A percentile compares a stretch with the other conserved stretches of the same genome.
Conservation (phyloP, 1,284 basidiomycete genomes). For the Fomitiporia mediterranea region DNA sequence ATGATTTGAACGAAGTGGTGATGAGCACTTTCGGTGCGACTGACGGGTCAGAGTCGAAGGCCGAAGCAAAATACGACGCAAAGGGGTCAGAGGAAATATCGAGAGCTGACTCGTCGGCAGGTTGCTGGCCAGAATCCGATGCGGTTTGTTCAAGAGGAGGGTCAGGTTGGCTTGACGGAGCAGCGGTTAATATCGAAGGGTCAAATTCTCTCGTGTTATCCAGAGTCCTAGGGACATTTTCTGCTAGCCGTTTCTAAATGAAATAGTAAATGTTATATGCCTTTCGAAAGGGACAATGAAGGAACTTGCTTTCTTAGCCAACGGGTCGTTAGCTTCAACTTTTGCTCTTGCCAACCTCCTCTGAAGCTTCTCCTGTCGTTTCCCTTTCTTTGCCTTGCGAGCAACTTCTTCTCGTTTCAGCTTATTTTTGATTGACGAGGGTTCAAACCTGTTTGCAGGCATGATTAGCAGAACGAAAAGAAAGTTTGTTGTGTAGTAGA, state of each 20-base stretch:
- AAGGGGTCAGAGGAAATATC: constrained; percentile 73
- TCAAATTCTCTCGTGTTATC: constrained; percentile 93
- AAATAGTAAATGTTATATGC: background rate
- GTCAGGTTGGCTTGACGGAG: constrained; percentile 39
- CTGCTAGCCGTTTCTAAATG: constrained; percentile 68
- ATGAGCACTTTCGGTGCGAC: constrained; percentile 83
- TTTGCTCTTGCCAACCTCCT: constrained; percentile 72
- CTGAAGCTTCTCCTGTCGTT: constrained; percentile 78
- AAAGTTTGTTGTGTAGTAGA: no score
- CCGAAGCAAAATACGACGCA: constrained; percentile 60
- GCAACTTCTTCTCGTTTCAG: constrained; percentile 76
- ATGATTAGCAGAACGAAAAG: background rate
- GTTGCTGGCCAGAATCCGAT: constrained; percentile 25
- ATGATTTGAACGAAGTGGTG: constrained; percentile 86
- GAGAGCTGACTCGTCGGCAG: constrained; percentile 53
- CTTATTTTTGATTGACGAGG: constrained; percentile 78
- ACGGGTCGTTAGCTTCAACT: constrained; percentile 65
- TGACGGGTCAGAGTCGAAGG: constrained; percentile 50
- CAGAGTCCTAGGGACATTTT: constrained; percentile 87
- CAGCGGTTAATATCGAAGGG: constrained; percentile 74
- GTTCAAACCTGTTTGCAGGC: constrained; percentile 38
- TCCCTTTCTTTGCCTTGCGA: constrained; percentile 74
- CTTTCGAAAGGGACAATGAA: background rate
- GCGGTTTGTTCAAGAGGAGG: constrained; percentile 37
- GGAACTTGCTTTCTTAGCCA: constrained; percentile 62